These are phyloP conservation scores for Tremella fuciformis DNA, from an alignment of 768 basidiomycete genomes.

Conservation along the genomic window DNA sequence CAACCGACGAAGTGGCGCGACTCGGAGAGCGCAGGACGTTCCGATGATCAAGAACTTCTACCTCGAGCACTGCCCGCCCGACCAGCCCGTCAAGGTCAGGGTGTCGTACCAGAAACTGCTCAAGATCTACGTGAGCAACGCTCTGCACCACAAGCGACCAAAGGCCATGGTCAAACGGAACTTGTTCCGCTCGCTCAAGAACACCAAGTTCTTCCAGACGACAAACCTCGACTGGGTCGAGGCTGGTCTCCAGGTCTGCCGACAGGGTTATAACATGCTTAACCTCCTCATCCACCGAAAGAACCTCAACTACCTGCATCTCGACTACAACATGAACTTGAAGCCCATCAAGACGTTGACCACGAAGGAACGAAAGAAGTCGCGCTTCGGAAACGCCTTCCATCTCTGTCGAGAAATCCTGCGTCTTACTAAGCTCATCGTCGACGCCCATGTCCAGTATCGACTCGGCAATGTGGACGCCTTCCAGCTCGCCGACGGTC, in stretches of 20 bases:
- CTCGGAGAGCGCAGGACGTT: conserved; percentile 89
- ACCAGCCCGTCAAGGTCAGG: conserved; percentile 93
- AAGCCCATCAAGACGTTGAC: conserved; percentile 92
- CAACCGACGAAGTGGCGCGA: conserved; percentile 83
- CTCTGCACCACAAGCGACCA: conserved; percentile 79
- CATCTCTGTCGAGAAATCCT: conserved; percentile 91
- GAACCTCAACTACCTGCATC: conserved; percentile 68
- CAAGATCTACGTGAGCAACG: conserved; percentile 93
- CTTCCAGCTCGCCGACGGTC: conserved; percentile 96
- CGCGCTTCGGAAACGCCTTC: conserved; percentile 99
- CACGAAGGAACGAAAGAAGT: conserved; percentile 99
- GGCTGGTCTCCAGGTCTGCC: conserved; percentile 94
- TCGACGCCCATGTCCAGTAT: conserved; percentile 98
- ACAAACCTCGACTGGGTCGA: conserved; percentile 99
- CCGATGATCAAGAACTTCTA: conserved; percentile 99
- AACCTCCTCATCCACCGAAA: conserved; percentile 98
- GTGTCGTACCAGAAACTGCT: conserved; percentile 96
- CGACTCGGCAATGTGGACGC: conserved; percentile 97
- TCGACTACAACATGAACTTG: conserved; percentile 98
- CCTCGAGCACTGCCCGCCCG: conserved; percentile 94
- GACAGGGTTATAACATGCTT: conserved; percentile 99
- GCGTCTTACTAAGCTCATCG: conserved; percentile 94
- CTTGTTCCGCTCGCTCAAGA: conserved; percentile 76
- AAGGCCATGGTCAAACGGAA: conserved; percentile 99
- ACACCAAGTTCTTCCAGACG: conserved; percentile 99